Evolutionary conservation across 1,139 yeast genomes (phyloP).

Genomic region (Blastobotrys persicus): DNA sequence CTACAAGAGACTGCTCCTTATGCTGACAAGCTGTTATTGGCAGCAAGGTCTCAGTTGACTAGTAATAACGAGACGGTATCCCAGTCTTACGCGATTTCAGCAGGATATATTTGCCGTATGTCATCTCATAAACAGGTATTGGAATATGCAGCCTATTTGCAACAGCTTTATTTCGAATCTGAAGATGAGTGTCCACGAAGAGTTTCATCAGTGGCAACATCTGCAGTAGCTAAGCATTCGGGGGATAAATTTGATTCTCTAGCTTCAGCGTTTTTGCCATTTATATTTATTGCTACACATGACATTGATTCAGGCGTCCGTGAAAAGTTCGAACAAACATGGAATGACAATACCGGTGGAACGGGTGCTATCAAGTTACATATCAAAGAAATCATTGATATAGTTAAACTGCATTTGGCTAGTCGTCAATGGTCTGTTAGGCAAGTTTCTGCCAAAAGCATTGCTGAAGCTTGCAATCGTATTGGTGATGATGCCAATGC

Average conservation of each 20-base stretch:
- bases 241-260: slow-evolving; percentile 65
- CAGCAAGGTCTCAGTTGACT: slow-evolving; percentile 57
- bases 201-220: slow-evolving; percentile 62
- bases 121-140: slow-evolving; percentile 54
- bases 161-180: slow-evolving; percentile 60
- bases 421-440: slow-evolving; percentile 63
- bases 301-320: slow-evolving; percentile 53
- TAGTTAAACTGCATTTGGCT: slow-evolving; percentile 49
- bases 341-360: slow-evolving; percentile 82
- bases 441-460: slow-evolving; percentile 67
- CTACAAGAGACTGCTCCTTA: slow-evolving; percentile 54
- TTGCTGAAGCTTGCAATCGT: slow-evolving; percentile 58
- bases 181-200: slow-evolving; percentile 47
- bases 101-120: slow-evolving; percentile 74
- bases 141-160: slow-evolving; percentile 54
- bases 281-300: slow-evolving; percentile 74
- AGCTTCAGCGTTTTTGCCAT: slow-evolving; percentile 67
- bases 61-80: slow-evolving; percentile 75
- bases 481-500: slow-evolving; percentile 27
- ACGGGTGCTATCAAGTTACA: slow-evolving; percentile 69
- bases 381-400: slow-evolving; percentile 61
- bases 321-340: slow-evolving; percentile 57
- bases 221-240: slow-evolving; percentile 67
- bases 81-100: slow-evolving; percentile 72
- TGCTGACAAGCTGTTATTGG: slow-evolving; percentile 60